A percentile compares a stretch with the other conserved stretches of the same genome.
Conservation (phyloP, 2,329 filamentous ascomycete genomes). For the Bipolaris bicolor region DNA sequence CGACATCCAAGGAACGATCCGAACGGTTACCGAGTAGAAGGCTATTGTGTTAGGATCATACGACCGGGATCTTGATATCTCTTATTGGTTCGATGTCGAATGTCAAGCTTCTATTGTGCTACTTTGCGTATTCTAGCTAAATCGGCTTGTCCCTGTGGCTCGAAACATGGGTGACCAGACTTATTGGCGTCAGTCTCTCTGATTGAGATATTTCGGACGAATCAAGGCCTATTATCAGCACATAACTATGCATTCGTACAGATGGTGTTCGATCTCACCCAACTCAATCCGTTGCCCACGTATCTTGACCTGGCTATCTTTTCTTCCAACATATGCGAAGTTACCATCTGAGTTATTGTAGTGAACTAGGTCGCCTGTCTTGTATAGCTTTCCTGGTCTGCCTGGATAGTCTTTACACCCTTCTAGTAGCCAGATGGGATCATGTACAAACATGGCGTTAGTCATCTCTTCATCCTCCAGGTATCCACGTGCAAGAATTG, state of each 20-base stretch:
- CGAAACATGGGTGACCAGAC: too few relatives aligned
- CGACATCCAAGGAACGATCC: too few relatives aligned
- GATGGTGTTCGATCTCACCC: conserved; percentile 17
- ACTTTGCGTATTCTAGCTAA: too few relatives aligned
- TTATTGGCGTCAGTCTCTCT: too few relatives aligned
- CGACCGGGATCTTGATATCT: too few relatives aligned
- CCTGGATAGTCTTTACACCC: not conserved
- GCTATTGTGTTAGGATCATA: too few relatives aligned
- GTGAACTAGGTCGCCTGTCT: conserved; percentile 29
- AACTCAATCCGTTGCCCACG: conserved; percentile 35
- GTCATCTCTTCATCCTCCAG: conserved; percentile 27
- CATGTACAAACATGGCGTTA: conserved; percentile 18
- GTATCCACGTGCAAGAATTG: conserved; percentile 28
- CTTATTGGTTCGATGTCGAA: too few relatives aligned
- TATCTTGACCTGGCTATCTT: conserved; percentile 34
- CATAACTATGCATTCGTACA: not conserved
- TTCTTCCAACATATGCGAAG: conserved; percentile 22
- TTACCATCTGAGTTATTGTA: conserved; percentile 22
- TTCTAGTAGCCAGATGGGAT: conserved; percentile 1
- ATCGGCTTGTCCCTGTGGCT: too few relatives aligned
- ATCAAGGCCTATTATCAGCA: too few relatives aligned
- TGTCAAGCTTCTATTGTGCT: too few relatives aligned
- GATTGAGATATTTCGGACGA: too few relatives aligned
- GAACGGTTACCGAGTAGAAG: too few relatives aligned
- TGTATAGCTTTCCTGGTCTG: conserved; percentile 33